Evolutionary conservation across 345 rosid genomes (phyloP).

Genomic region (Lumnitzera littorea): DNA sequence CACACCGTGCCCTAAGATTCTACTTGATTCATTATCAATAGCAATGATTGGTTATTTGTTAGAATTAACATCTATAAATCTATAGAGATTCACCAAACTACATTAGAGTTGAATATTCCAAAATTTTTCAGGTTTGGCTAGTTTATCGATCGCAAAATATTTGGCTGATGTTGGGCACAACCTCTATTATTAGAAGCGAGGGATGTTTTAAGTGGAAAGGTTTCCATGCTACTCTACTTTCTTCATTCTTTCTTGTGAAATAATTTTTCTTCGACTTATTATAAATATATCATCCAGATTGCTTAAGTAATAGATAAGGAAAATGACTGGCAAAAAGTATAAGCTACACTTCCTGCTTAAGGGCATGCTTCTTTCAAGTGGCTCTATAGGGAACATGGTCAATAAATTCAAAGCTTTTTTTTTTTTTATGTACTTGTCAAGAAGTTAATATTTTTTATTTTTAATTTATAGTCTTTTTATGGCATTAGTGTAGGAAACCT

Average conservation of each 20-base stretch:
- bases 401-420: too few relatives aligned
- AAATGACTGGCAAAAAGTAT: not conserved
- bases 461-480: too few relatives aligned
- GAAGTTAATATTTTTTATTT: not conserved
- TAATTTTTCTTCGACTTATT: not conserved
- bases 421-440: too few relatives aligned
- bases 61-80: not conserved
- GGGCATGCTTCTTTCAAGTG: too few relatives aligned
- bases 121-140: conserved; percentile 70
- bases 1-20: too few relatives aligned
- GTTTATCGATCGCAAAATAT: conserved; percentile 88
- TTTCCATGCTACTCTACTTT: conserved; percentile 17
- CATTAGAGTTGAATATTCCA: conserved; percentile 1
- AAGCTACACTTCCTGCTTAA: not conserved
- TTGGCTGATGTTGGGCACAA: conserved; percentile 91
- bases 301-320: not conserved
- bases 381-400: too few relatives aligned
- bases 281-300: not conserved
- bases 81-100: not conserved
- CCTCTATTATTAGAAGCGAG: conserved; percentile 78
- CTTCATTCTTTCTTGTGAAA: not conserved
- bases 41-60: not conserved
- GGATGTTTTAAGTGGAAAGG: conserved; percentile 99
- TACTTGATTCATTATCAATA: not conserved
- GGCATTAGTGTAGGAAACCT: too few relatives aligned